These are phyloP conservation scores for Dioszegia aurantiaca DNA, from an alignment of 768 basidiomycete species.

Conservation along the genomic window DNA sequence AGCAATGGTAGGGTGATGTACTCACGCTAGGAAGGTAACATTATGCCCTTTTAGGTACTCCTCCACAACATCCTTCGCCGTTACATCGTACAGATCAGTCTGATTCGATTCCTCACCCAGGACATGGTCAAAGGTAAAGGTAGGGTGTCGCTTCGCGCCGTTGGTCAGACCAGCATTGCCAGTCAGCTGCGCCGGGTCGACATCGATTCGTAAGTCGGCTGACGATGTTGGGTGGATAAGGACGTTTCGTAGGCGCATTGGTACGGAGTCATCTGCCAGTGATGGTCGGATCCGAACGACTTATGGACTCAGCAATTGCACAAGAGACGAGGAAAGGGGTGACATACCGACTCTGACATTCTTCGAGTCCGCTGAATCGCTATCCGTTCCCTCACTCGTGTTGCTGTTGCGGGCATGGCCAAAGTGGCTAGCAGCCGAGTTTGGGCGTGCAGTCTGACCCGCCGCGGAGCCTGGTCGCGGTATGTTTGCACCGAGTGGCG, in stretches of 20 bases:
- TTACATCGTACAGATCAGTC: constrained; percentile 76
- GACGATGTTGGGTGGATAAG: constrained; percentile 74
- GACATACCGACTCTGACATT: constrained; percentile 44
- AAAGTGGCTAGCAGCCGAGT: constrained; percentile 3
- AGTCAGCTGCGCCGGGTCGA: constrained; percentile 49
- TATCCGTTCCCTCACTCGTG: background rate
- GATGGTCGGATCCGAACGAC: constrained; percentile 89
- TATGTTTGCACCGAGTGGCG: constrained; percentile 28
- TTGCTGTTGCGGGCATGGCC: background rate
- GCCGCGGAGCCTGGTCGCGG: constrained; percentile 24
- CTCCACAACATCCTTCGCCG: constrained; percentile 63
- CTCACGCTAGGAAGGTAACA: constrained; percentile 88
- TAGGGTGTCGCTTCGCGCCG: constrained; percentile 53
- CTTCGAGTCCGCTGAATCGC: constrained; percentile 16
- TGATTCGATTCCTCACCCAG: constrained; percentile 82
- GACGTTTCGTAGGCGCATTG: constrained; percentile 86
- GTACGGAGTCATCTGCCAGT: constrained; percentile 78
- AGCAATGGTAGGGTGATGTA: background rate
- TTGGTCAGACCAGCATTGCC: constrained; percentile 22
- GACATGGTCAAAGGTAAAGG: constrained; percentile 91
- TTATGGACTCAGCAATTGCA: constrained; percentile 35
- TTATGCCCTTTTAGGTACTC: constrained; percentile 75
- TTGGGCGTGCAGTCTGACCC: constrained; percentile 9
- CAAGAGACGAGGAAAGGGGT: background rate
- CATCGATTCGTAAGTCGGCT: constrained; percentile 80